A percentile compares a stretch with the other conserved stretches of the same genome.
These are phyloP conservation scores for Setomelanomma holmii DNA, from an alignment of 2,329 filamentous ascomycete genomes.

Conservation along the genomic window DNA sequence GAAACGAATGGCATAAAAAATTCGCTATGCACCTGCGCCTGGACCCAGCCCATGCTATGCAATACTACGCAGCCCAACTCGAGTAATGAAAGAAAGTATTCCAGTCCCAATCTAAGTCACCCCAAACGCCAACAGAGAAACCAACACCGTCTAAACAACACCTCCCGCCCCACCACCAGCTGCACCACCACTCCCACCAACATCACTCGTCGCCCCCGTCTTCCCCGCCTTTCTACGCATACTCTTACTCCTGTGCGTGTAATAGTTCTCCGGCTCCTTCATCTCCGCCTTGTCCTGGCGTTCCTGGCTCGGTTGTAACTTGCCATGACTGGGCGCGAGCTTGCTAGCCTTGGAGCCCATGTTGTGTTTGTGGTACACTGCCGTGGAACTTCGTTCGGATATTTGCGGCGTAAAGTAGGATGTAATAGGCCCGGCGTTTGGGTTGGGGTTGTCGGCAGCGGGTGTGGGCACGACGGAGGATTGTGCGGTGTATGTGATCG, in stretches of 20 bases:
- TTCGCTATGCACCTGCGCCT: not conserved
- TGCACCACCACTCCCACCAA: slow-evolving; percentile 15
- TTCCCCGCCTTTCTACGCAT: slow-evolving; percentile 43
- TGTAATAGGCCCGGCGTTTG: not conserved
- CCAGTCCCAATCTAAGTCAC: not conserved
- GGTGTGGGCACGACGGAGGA: not conserved
- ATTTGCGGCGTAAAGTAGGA: not conserved
- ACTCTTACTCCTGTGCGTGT: slow-evolving; percentile 41
- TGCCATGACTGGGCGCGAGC: slow-evolving; percentile 23
- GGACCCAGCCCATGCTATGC: not conserved
- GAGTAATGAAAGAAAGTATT: not conserved
- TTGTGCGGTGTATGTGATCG: not conserved
- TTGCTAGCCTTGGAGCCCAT: slow-evolving; percentile 44
- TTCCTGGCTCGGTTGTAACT: slow-evolving; percentile 26
- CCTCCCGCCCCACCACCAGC: slow-evolving; percentile 18
- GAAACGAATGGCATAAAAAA: not conserved
- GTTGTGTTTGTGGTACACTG: slow-evolving; percentile 2
- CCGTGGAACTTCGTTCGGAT: not conserved
- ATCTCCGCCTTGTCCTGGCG: slow-evolving; percentile 43
- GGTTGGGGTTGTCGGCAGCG: not conserved
- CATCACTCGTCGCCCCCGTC: slow-evolving; percentile 7
- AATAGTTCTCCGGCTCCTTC: slow-evolving; percentile 45
- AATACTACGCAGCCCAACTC: not conserved
- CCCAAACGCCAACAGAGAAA: not conserved
- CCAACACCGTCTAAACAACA: slow-evolving; percentile 1